Percentiles rank a stretch among this genome's conserved stretches.
phyloP scores from a whole-genome alignment of 805 yeast genomes.

The Hanseniaspora thailandica region DNA sequence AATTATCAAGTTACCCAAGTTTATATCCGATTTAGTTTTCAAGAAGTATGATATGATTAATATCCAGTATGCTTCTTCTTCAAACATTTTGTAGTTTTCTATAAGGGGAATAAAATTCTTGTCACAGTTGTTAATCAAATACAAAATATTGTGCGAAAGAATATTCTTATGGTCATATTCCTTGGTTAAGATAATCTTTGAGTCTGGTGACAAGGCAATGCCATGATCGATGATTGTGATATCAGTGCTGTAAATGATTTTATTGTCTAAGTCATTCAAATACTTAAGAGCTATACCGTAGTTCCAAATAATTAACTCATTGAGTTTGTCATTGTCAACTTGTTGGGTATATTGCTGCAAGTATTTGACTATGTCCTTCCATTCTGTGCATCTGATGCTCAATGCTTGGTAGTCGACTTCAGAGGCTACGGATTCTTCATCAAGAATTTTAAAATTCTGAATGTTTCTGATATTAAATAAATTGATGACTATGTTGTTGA shows the following conservation, averaged over 20 bases:
- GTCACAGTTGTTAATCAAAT: background rate
- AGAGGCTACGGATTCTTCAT: background rate
- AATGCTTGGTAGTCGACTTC: background rate
- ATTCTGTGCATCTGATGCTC: background rate
- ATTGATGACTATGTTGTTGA: background rate
- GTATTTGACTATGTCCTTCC: background rate
- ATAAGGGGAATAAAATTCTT: background rate
- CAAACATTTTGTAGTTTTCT: background rate
- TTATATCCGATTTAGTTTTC: background rate
- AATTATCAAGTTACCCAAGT: background rate
- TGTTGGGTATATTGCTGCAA: background rate
- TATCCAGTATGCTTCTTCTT: constrained; percentile 10
- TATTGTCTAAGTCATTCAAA: constrained; percentile 1
- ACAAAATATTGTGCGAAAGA: background rate
- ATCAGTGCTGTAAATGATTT: background rate
- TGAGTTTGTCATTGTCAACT: background rate
- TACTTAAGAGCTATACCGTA: constrained; percentile 7
- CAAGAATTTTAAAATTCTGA: background rate
- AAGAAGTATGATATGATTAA: constrained; percentile 1
- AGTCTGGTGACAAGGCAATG: background rate
- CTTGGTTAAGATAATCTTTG: background rate
- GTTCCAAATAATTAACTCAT: constrained; percentile 7
- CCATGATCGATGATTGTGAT: background rate
- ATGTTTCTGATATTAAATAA: background rate
- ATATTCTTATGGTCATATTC: constrained; percentile 2